Evolutionary conservation across 2,329 filamentous ascomycete species (phyloP), one percentile per base, ranked within the genome.

Genomic region (Drechslera avenae): DNA sequence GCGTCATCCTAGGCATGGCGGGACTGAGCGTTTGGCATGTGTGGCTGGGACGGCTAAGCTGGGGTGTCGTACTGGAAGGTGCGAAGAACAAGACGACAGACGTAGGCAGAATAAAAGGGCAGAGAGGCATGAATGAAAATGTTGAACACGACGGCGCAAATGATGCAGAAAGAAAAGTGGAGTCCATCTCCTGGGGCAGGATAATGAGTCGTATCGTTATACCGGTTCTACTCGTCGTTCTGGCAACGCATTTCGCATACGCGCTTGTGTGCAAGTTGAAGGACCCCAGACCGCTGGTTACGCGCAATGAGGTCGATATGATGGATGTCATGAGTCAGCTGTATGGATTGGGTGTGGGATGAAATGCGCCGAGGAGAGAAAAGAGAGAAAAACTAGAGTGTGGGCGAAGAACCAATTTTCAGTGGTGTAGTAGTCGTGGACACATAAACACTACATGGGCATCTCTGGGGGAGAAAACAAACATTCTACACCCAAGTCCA

Each of bases 21-120:
- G 12, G 60, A 17, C 28, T 65, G 14, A 21, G 51, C 2, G 56
- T 17, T 5, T 67, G 64, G 62, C 59, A 63, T 34, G 31, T 49
- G 10, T 53, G 48, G 23, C 16, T 65, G 13, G 53, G 48, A 13
- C 31, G 56, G 9, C 13, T 62, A 28, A 52, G 54, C 14, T 61
- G 58, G 32, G 35, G 26, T 5, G 48, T 40, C 3, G 39, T 54
- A 7, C 9, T 59, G 19, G 58, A 60, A 33, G 40, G 39, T 5
- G 36, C 30, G 14, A 37, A 4, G 37, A 28, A 19, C n/a, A 13
- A n/a, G 8, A 28, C 5, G 26, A n/a, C 4, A 6, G 14, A n/a
- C 23, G 17, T 16, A 14, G 30, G n/a, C n/a, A n/a, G n/a, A n/a
- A n/a, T n/a, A n/a, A n/a, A 14, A 14, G 7, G n/a, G 13, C 26